A percentile compares a stretch with the other conserved stretches of the same genome.
These are phyloP conservation scores for Acanthamoeba royreba DNA, from an alignment of 208 protist species.

Conservation along the genomic window DNA sequence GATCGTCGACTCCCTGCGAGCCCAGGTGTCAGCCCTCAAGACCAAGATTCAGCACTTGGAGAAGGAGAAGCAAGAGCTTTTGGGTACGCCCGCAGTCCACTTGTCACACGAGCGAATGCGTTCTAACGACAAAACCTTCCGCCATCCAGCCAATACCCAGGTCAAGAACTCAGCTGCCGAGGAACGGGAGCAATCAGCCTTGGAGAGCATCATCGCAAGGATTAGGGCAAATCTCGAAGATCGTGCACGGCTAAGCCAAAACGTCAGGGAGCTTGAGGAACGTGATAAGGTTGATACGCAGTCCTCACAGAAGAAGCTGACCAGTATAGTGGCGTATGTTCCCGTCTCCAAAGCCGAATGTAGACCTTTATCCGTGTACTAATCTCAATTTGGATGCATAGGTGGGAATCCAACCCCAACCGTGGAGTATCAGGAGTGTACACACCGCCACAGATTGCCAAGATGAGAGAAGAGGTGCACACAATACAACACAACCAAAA, in stretches of 20 bases:
- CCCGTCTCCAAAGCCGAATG: too few relatives aligned
- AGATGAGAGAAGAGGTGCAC: constrained; percentile 11
- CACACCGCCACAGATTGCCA: constrained; percentile 28
- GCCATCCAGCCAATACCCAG: background rate
- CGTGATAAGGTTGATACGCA: background rate
- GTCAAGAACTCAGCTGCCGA: background rate
- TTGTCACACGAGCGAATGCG: too few relatives aligned
- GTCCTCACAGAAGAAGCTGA: background rate
- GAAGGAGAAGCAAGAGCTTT: background rate
- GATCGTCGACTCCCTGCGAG: constrained; percentile 76
- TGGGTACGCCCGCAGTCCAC: background rate
- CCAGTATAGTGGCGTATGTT: background rate
- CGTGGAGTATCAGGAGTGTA: background rate
- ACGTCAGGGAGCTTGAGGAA: background rate
- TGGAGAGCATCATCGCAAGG: background rate
- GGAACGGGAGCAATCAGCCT: background rate
- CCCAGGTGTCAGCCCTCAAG: constrained; percentile 61
- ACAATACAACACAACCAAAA: background rate
- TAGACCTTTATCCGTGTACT: background rate
- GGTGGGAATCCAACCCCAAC: background rate
- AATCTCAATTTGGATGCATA: too few relatives aligned
- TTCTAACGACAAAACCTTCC: background rate
- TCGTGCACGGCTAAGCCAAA: background rate
- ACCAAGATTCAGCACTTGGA: background rate
- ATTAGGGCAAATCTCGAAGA: constrained; percentile 15